These are phyloP conservation scores for Heliophila coronopifolia DNA, from an alignment of 441 rosid species.

Conservation along the genomic window DNA sequence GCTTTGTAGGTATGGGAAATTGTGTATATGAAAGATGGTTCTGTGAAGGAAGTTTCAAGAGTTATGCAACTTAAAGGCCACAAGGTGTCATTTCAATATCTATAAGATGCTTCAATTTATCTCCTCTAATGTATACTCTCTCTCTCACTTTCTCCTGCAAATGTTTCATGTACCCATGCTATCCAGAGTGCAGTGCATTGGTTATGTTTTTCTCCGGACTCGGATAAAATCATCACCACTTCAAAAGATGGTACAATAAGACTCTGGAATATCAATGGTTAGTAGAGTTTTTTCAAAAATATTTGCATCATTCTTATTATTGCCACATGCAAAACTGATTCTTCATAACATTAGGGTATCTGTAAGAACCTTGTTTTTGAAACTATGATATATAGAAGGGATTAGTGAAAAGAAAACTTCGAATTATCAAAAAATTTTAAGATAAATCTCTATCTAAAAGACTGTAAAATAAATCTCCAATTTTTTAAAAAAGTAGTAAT, in stretches of 20 bases:
- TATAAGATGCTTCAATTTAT: constrained; percentile 5
- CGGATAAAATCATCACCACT: constrained; percentile 86
- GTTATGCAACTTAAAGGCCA: constrained; percentile 98
- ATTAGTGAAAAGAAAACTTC: too few relatives aligned
- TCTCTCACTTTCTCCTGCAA: constrained; percentile 11
- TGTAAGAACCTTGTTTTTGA: too few relatives aligned
- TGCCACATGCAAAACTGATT: not conserved
- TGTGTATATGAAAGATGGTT: constrained; percentile 88
- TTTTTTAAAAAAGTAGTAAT: too few relatives aligned
- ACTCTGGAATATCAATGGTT: constrained; percentile 95
- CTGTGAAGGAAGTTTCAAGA: constrained; percentile 76
- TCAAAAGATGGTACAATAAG: constrained; percentile 89
- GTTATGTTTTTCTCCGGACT: constrained; percentile 81
- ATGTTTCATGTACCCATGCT: constrained; percentile 4
- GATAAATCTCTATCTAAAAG: too few relatives aligned
- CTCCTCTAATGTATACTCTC: not conserved
- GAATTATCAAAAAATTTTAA: too few relatives aligned
- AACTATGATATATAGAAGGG: too few relatives aligned
- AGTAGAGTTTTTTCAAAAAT: constrained; percentile 15
- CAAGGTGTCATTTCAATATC: constrained; percentile 40
- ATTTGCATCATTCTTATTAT: not conserved
- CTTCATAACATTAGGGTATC: not conserved
- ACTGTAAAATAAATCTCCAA: too few relatives aligned
- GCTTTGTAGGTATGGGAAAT: constrained; percentile 74
- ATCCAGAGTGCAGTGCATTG: constrained; percentile 63